Base-by-base conservation (phyloP, 495 filamentous ascomycete genomes). In the Lepraria neglecta region DNA sequence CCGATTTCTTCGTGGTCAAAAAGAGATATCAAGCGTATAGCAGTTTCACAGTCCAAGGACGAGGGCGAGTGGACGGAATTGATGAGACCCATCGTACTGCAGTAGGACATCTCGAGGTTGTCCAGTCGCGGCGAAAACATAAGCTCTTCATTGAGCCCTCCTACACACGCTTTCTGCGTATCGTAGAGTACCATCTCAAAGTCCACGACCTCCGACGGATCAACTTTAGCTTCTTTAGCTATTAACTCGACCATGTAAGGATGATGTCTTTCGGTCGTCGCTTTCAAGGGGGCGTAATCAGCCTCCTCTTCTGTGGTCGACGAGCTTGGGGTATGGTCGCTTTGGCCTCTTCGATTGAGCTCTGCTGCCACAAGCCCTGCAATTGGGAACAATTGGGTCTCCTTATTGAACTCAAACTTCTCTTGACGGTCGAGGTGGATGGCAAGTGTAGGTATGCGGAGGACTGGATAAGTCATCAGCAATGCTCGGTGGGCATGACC, bases 1-100 rank as follows among this genome's bases (percentile, higher is more conserved):
- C 94, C 95, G 68, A 97, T 92, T 69, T 99, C 94, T 72, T 99
- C 94, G 76, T 99, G 94, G 71, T 99, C 94, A 71, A 97, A 99
- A 66, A 91, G 85, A 27, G 90, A 84, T 67, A 96, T 87, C 12
- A 99, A 78, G 28, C 94, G 90, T 68, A 97, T 96, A 44, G 81
- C 84, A 3, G 82, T 74, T 66, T 97, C 94, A 19, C 86, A 71
- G 35, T 91, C 83, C 38, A 97, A 79, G 0, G 82, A 74, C 2
- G 78, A 74, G 4, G 78, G 65, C 5, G 80, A 74, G n/a, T 74
- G 74, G n/a, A 92, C 73, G 1, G 91, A 95, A 44, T 85, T 79
- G 67, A 97, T 91, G 59, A 99, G 78, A 63, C 88, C 89, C 65
- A 84, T 77, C 43, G 88, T 82, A 66, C 85, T 84, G 74, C 94